Conservation (phyloP, 148 eudicot species). For the Drosera capensis region DNA sequence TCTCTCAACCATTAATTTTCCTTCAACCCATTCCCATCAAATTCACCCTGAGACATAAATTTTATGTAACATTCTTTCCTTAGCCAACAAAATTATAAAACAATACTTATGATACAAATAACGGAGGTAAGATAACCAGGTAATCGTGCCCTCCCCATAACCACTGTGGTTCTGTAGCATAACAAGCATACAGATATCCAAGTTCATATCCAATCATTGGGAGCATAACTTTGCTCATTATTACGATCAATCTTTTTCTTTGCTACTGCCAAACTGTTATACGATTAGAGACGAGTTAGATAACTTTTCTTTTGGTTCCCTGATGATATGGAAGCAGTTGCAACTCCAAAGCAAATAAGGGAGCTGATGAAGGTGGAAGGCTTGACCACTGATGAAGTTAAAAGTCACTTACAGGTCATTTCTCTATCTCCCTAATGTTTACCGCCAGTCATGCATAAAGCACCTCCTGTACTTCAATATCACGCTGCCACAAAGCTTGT, state of each 20-base stretch:
- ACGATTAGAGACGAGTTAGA: neutral
- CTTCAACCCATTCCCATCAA: neutral
- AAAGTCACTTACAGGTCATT: constrained; percentile 90
- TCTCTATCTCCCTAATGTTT: neutral
- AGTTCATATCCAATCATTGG: no score
- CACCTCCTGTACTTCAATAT: neutral
- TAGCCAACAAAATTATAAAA: no score
- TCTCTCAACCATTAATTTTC: neutral
- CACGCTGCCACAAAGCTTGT: neutral
- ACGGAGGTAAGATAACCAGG: no score
- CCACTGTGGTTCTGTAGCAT: no score
- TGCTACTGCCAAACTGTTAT: neutral
- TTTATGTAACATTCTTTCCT: no score
- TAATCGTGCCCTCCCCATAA: no score
- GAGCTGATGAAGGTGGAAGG: constrained; percentile 99
- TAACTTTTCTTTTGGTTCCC: neutral
- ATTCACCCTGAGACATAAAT: no score
- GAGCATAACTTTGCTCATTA: no score
- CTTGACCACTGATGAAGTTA: constrained; percentile 97
- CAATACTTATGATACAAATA: no score
- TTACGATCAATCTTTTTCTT: neutral
- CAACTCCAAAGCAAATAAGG: constrained; percentile 96
- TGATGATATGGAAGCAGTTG: constrained; percentile 35
- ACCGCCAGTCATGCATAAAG: neutral
- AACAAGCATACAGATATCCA: no score